Percentiles rank a stretch among this genome's conserved stretches.
Evolutionary conservation across 2,329 filamentous ascomycete genomes (phyloP).

Genomic region (Lithohypha guttulata): DNA sequence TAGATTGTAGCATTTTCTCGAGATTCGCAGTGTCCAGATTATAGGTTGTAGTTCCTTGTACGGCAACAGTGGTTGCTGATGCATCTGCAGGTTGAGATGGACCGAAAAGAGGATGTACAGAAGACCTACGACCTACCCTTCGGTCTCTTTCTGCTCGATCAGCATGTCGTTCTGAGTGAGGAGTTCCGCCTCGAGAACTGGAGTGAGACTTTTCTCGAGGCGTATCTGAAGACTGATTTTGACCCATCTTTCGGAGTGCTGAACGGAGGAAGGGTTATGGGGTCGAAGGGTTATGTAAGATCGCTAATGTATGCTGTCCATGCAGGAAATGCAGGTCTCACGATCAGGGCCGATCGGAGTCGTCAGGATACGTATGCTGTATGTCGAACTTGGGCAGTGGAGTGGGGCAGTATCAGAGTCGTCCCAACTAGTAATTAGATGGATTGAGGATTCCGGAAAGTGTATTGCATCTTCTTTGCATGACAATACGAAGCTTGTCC

Average conservation of each 20-base stretch:
- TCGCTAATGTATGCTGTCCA: conserved; percentile 19
- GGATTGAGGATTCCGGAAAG: too few relatives aligned
- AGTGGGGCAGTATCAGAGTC: too few relatives aligned
- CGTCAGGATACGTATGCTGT: too few relatives aligned
- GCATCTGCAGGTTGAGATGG: conserved; percentile 32
- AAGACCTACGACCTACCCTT: conserved; percentile 31
- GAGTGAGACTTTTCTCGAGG: too few relatives aligned
- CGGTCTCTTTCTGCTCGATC: conserved; percentile 23
- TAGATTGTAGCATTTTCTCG: conserved; percentile 34
- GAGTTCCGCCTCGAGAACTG: conserved; percentile 15
- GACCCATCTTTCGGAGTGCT: conserved; percentile 18
- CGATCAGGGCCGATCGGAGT: too few relatives aligned
- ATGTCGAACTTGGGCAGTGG: too few relatives aligned
- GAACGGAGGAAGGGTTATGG: too few relatives aligned
- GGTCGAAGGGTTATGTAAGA: background rate
- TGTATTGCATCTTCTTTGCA: too few relatives aligned
- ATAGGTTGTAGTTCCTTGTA: conserved; percentile 27
- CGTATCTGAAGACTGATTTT: conserved; percentile 21
- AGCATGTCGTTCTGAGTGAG: conserved; percentile 15
- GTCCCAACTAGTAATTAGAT: too few relatives aligned
- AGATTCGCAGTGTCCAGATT: conserved; percentile 25
- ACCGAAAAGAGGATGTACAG: conserved; percentile 31
- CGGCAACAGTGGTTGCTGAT: conserved; percentile 33
- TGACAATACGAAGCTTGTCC: too few relatives aligned
- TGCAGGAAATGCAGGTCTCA: conserved; percentile 21